A percentile compares a stretch with the other conserved stretches of the same genome.
Evolutionary conservation across 2,329 filamentous ascomycete species (phyloP).

Genomic region (Neopestalotiopsis clavispora): DNA sequence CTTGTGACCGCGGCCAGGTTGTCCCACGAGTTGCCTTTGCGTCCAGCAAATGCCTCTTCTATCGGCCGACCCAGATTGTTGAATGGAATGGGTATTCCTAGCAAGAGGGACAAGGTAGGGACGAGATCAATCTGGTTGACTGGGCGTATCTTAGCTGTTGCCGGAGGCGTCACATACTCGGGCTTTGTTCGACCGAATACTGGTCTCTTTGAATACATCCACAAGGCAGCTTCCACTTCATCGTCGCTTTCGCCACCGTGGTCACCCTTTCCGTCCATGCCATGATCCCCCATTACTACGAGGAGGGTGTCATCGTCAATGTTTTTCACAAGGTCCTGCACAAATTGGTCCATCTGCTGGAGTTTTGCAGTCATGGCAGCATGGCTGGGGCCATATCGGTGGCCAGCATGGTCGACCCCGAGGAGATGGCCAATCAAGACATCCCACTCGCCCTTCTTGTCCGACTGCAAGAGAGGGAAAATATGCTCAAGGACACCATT

Average conservation of each 20-base stretch:
- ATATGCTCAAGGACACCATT: conserved; percentile 93
- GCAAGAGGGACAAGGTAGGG: conserved; percentile 83
- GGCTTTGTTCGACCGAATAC: conserved; percentile 79
- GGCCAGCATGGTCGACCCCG: conserved; percentile 95
- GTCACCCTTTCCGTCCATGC: conserved; percentile 96
- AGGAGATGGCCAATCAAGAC: conserved; percentile 93
- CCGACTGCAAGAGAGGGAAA: conserved; percentile 75
- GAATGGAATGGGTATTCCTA: conserved; percentile 92
- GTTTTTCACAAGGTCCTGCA: conserved; percentile 71
- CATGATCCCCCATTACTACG: conserved; percentile 98
- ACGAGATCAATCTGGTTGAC: conserved; percentile 92
- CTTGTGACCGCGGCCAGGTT: conserved; percentile 80
- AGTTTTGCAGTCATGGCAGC: conserved; percentile 90
- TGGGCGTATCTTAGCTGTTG: conserved; percentile 78
- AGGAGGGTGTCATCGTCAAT: conserved; percentile 88
- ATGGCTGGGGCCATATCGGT: conserved; percentile 93
- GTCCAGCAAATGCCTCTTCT: conserved; percentile 86
- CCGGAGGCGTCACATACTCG: conserved; percentile 61
- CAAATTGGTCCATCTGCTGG: conserved; percentile 84
- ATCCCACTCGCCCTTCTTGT: conserved; percentile 79
- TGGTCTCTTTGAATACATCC: conserved; percentile 95
- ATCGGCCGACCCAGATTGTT: conserved; percentile 95
- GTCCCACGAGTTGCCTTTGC: conserved; percentile 70
- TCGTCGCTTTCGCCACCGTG: conserved; percentile 98
- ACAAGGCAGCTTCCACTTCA: conserved; percentile 90